Evolutionary conservation across 345 rosid species (phyloP).

Genomic region (Mallotus nudiflorus): DNA sequence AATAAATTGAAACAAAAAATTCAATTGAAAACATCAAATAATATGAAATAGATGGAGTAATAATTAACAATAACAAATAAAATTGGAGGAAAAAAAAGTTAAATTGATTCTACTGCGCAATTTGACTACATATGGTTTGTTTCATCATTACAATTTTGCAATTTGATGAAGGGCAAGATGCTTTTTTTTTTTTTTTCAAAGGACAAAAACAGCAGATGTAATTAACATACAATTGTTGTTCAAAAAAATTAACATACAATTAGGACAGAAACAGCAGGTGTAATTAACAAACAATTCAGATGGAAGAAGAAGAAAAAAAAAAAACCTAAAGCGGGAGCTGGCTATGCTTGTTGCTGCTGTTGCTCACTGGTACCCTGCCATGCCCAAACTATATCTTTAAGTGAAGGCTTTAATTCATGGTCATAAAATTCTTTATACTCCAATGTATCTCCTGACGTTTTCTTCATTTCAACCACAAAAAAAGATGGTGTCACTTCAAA

Average conservation of each 20-base stretch:
- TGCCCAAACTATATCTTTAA: conserved; percentile 86
- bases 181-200: background rate
- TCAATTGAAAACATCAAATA: too few relatives aligned
- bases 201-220: background rate
- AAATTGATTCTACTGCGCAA: too few relatives aligned
- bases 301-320: background rate
- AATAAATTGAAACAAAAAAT: too few relatives aligned
- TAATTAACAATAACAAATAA: too few relatives aligned
- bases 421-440: conserved; percentile 69
- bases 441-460: conserved; percentile 69
- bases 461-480: conserved; percentile 74
- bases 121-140: too few relatives aligned
- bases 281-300: background rate
- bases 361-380: conserved; percentile 60
- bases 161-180: too few relatives aligned
- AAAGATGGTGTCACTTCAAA: conserved; percentile 74
- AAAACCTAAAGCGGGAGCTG: background rate
- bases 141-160: too few relatives aligned
- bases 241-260: background rate
- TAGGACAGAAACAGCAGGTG: background rate
- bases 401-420: conserved; percentile 65
- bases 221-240: background rate
- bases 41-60: too few relatives aligned
- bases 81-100: too few relatives aligned
- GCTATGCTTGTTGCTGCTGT: background rate